phyloP scores from a whole-genome alignment of 2,329 filamentous ascomycete species.

The Endothia cerciana region DNA sequence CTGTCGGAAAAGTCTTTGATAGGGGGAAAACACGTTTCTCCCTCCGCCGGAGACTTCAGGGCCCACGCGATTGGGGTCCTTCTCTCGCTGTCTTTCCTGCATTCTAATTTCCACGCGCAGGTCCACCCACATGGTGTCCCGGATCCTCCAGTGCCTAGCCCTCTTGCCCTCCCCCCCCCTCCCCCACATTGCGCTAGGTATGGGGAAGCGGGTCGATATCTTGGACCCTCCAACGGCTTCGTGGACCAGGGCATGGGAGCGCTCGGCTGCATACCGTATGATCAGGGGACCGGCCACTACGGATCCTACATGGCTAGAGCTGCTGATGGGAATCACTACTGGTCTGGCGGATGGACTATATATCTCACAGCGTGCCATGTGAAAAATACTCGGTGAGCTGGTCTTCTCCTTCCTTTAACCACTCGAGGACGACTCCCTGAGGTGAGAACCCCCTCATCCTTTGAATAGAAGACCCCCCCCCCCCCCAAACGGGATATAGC shows the following conservation, averaged over 20 bases:
- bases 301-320: constrained; percentile 9
- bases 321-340: background rate
- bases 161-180: background rate
- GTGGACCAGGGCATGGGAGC: constrained; percentile 5
- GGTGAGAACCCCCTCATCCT: background rate
- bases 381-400: constrained; percentile 15
- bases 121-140: constrained; percentile 1
- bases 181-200: constrained; percentile 25
- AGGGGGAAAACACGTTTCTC: constrained; percentile 28
- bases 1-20: constrained; percentile 22
- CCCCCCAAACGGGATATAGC: background rate
- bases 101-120: background rate
- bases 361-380: constrained; percentile 4
- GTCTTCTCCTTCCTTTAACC: background rate
- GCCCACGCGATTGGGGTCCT: constrained; percentile 10
- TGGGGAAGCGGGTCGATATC: constrained; percentile 22
- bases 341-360: constrained; percentile 15
- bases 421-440: background rate
- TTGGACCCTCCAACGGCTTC: constrained; percentile 2
- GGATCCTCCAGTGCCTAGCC: background rate
- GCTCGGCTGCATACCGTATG: constrained; percentile 17
- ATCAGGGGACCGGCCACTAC: constrained; percentile 1
- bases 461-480: background rate
- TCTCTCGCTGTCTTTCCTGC: background rate
- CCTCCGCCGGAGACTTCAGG: constrained; percentile 7